A percentile compares a stretch with the other conserved stretches of the same genome.
phyloP scores from a whole-genome alignment of 305 asterid genomes.

The Fraxinus sp. region DNA sequence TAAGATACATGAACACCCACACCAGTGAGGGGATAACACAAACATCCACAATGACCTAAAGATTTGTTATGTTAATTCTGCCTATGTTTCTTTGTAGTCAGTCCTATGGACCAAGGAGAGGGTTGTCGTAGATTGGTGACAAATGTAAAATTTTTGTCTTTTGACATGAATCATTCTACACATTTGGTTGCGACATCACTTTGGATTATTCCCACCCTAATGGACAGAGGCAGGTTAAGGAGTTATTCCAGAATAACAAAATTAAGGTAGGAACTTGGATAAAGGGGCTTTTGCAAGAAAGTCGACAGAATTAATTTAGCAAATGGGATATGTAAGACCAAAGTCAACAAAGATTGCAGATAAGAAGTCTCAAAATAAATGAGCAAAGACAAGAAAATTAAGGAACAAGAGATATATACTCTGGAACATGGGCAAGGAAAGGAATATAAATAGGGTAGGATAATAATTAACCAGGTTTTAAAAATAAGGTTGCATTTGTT shows the following conservation, averaged over 20 bases:
- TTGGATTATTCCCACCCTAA: neutral
- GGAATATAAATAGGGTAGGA: neutral
- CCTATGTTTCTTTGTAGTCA: neutral
- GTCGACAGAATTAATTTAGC: neutral
- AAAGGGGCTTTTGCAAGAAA: neutral
- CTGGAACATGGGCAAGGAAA: neutral
- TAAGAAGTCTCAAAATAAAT: neutral
- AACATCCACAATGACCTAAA: neutral
- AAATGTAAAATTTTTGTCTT: neutral
- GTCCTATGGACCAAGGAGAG: neutral
- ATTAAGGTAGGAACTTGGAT: neutral
- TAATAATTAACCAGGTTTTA: neutral
- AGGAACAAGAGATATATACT: neutral
- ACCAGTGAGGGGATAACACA: neutral
- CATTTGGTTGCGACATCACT: neutral
- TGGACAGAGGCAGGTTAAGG: neutral
- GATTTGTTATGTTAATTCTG: neutral
- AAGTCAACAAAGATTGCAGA: neutral
- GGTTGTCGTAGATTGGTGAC: neutral
- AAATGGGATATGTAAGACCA: neutral
- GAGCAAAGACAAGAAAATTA: neutral
- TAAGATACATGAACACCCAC: neutral
- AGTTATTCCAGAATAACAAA: neutral
- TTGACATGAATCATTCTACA: neutral
- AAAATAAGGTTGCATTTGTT: neutral